Percentiles rank a stretch among this genome's conserved stretches.
These are phyloP conservation scores for Peniophora sp. DNA, from an alignment of 1,284 basidiomycete genomes.

Conservation along the genomic window DNA sequence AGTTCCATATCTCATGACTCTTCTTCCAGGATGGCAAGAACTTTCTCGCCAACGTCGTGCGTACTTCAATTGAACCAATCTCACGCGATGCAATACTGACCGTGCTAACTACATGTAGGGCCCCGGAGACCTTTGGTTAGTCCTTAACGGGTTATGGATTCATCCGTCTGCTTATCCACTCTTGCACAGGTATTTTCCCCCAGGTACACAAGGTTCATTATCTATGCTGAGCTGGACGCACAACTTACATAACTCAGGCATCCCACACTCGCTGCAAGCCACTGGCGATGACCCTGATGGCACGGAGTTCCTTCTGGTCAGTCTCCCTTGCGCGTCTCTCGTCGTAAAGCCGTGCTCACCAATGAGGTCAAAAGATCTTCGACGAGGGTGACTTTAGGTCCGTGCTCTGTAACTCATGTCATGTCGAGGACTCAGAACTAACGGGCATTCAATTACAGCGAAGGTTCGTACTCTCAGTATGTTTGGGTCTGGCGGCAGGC, in stretches of 20 bases:
- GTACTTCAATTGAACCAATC: constrained; percentile 9
- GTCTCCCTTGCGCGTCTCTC: constrained; percentile 10
- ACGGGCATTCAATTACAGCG: too few relatives aligned
- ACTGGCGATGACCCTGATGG: constrained; percentile 47
- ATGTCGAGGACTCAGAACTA: too few relatives aligned
- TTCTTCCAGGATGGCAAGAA: constrained; percentile 46
- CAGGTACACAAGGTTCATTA: constrained; percentile 25
- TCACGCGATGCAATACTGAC: background rate
- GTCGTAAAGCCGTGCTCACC: constrained; percentile 2
- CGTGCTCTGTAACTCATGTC: too few relatives aligned
- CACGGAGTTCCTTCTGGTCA: constrained; percentile 62
- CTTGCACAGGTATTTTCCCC: constrained; percentile 36
- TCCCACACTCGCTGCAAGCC: constrained; percentile 52
- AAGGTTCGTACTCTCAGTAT: too few relatives aligned
- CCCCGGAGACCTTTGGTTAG: constrained; percentile 42
- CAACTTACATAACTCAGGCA: constrained; percentile 7
- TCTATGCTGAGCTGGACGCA: too few relatives aligned
- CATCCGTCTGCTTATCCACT: too few relatives aligned
- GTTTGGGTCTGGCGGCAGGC: too few relatives aligned
- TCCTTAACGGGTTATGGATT: too few relatives aligned
- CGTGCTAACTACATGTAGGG: constrained; percentile 12
- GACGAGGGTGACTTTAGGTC: constrained; percentile 51
- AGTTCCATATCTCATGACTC: background rate
- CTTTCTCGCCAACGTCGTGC: constrained; percentile 49
- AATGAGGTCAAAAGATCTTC: constrained; percentile 37